Conservation (phyloP, 768 basidiomycete genomes). For the Ramaria sp. region DNA sequence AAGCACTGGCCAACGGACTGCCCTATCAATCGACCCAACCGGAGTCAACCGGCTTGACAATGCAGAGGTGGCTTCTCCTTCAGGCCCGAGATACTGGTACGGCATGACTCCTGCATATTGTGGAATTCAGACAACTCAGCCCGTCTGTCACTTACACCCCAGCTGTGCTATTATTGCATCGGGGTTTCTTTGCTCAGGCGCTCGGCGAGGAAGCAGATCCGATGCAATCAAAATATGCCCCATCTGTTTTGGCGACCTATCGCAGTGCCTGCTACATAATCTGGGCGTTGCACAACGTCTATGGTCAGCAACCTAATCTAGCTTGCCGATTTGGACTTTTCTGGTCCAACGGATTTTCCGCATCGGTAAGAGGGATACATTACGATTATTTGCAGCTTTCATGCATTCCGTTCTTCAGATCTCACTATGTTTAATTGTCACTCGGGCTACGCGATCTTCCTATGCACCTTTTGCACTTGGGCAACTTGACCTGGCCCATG, state of each 20-base stretch:
- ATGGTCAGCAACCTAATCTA: neutral
- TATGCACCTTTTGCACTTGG: constrained; percentile 49
- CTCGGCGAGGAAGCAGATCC: constrained; percentile 47
- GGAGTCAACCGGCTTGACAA: neutral
- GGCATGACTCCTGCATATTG: neutral
- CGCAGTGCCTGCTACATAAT: constrained; percentile 10
- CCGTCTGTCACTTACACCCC: neutral
- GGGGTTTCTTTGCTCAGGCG: constrained; percentile 58
- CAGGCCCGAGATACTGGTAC: neutral
- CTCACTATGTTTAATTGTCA: constrained; percentile 53
- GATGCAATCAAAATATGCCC: constrained; percentile 50
- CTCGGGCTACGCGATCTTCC: constrained; percentile 47
- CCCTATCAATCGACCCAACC: neutral
- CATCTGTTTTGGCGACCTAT: constrained; percentile 59
- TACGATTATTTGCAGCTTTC: neutral
- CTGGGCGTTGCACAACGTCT: constrained; percentile 5
- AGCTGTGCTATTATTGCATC: constrained; percentile 32
- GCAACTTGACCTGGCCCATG: constrained; percentile 48
- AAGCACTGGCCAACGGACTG: constrained; percentile 1
- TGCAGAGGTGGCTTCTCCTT: constrained; percentile 4
- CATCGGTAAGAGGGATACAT: neutral
- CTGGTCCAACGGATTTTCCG: constrained; percentile 10
- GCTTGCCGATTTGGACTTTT: constrained; percentile 7
- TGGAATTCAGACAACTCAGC: neutral
- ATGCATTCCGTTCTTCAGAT: constrained; percentile 27